Evolutionary conservation across 148 eudicot genomes (phyloP), one percentile per base, ranked within the genome.

Genomic region (Polygonum aviculare): DNA sequence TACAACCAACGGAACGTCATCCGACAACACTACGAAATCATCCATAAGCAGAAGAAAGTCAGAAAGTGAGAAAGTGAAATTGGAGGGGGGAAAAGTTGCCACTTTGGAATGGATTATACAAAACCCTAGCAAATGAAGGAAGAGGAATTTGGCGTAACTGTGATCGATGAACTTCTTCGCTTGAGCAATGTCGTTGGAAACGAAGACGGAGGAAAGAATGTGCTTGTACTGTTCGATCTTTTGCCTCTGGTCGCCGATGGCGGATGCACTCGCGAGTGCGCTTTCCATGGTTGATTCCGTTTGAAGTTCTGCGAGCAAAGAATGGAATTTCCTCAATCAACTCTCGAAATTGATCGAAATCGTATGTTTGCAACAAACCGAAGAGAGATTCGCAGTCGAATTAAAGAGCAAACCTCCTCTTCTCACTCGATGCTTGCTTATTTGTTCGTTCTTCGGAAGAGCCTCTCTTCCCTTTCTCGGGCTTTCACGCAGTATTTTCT

Each of bases 211-310:
- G 67, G 89, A 73, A 80, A 92, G 96, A 73, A 94, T 94, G 75
- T 83, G 86, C 50, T 93, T 93, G 84, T 94, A 94, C 78, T 94
- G 96, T 77, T 94, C 97, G 80, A 94, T 90, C 83, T 92, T 94
- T 57, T 94, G 98, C 59, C 98, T 79, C 78, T 94, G 98, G 77
- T 94, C 97, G 47, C 81, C 79, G 69, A 95, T 92, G 41, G 94
- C 88, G 4, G 97, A 81, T 10, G 96, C 96, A 47, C 79, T 85
- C 16, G 97, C 89, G 72, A 95, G 81, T 35, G 96, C 94, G 62
- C 76, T 82, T 78, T 95, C 99, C 99, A 95, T 95, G 54, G 83
- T 33, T 70, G 79, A 48, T 69, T 69, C 12, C 39, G 60, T 75
- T 36, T 38, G 72, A 33, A 67, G n/a, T 67, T 36, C 72, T 67